Conservation (phyloP, 2,329 filamentous ascomycete species). For the Xylariaceae sp. region DNA sequence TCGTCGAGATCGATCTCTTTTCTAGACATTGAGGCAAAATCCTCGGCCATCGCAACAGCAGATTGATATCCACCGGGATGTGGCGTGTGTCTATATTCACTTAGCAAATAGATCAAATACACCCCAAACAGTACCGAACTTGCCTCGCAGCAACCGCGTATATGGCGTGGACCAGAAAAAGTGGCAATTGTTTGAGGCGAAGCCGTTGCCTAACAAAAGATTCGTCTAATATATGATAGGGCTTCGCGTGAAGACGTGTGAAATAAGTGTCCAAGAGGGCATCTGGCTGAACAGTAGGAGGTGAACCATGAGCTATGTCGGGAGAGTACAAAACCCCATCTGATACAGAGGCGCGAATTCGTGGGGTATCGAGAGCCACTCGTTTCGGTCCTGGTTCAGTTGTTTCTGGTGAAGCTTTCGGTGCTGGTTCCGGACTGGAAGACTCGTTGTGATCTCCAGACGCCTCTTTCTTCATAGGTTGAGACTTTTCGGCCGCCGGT, state of each 20-base stretch:
- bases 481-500: slow-evolving; percentile 34
- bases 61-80: slow-evolving; percentile 63
- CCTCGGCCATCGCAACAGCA: slow-evolving; percentile 62
- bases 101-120: slow-evolving; percentile 19
- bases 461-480: slow-evolving; percentile 28
- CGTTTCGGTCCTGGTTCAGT: slow-evolving; percentile 40
- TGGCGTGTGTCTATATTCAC: slow-evolving; percentile 55
- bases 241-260: slow-evolving; percentile 70
- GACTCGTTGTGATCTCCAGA: slow-evolving; percentile 22
- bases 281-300: slow-evolving; percentile 50
- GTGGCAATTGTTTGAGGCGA: slow-evolving; percentile 60
- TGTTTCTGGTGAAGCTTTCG: slow-evolving; percentile 28
- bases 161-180: slow-evolving; percentile 50
- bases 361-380: slow-evolving; percentile 34
- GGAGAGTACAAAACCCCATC: slow-evolving; percentile 43
- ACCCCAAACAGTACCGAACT: slow-evolving; percentile 13
- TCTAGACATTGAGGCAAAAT: slow-evolving; percentile 66
- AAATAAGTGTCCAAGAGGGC: slow-evolving; percentile 75
- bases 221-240: slow-evolving; percentile 78
- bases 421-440: slow-evolving; percentile 19
- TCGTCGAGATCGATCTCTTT: slow-evolving; percentile 71
- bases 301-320: slow-evolving; percentile 39
- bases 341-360: slow-evolving; percentile 30
- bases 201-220: slow-evolving; percentile 65
- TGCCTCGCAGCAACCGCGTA: slow-evolving; percentile 60